Evolutionary conservation across 2,329 filamentous ascomycete species (phyloP).

Genomic region (Domatiomyces globalis): DNA sequence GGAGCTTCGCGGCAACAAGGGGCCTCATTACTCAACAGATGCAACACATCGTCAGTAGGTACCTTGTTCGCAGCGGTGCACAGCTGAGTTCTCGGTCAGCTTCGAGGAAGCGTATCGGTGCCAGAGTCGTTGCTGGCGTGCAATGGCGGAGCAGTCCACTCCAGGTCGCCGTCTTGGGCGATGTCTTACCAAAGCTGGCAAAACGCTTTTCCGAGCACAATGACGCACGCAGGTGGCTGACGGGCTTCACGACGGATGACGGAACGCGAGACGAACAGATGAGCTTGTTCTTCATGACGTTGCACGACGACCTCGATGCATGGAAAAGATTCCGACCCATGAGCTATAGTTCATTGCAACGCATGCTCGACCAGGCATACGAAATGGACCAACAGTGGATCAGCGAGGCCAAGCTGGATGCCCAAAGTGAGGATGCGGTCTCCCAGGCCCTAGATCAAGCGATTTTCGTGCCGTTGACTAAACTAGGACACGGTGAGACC

Average conservation of each 20-base stretch:
- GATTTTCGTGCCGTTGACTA: slow-evolving; percentile 21
- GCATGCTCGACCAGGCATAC: slow-evolving; percentile 26
- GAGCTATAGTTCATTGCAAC: slow-evolving; percentile 13
- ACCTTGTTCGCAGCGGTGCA: slow-evolving; percentile 20
- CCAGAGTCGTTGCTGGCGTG: slow-evolving; percentile 5
- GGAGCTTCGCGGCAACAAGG: slow-evolving; percentile 34
- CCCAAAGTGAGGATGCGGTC: slow-evolving; percentile 15
- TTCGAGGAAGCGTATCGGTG: neutral
- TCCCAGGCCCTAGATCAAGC: slow-evolving; percentile 23
- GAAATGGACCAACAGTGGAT: slow-evolving; percentile 24
- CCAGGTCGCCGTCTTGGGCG: slow-evolving; percentile 9
- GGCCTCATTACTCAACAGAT: slow-evolving; percentile 23
- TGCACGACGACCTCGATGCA: slow-evolving; percentile 21
- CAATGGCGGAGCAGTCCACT: slow-evolving; percentile 21
- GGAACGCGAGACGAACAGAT: slow-evolving; percentile 19
- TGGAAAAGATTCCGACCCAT: slow-evolving; percentile 17
- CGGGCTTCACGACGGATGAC: neutral
- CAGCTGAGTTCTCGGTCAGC: slow-evolving; percentile 8
- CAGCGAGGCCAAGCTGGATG: neutral
- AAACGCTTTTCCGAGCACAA: slow-evolving; percentile 19
- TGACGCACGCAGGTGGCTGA: slow-evolving; percentile 12
- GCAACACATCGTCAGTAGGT: slow-evolving; percentile 21
- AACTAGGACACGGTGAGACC: slow-evolving; percentile 1
- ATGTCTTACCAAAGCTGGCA: slow-evolving; percentile 3
- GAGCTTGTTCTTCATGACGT: slow-evolving; percentile 18